These are phyloP conservation scores for Fragilariopsis cylindrus DNA, from an alignment of 108 stramenopile species.

Conservation along the genomic window DNA sequence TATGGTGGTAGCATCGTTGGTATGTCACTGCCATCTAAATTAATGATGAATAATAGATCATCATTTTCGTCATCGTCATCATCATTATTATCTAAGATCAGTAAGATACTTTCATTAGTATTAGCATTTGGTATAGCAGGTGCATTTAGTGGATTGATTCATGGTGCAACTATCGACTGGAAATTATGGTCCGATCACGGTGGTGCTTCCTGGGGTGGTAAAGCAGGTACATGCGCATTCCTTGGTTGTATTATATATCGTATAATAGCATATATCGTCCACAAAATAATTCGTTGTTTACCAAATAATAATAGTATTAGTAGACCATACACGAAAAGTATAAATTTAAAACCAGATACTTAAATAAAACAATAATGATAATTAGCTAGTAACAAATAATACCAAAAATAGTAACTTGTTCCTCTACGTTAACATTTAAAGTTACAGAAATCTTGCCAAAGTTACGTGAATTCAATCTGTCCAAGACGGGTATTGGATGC, in stretches of 20 bases:
- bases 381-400: no score
- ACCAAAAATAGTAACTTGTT: no score
- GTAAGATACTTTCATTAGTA: conserved; percentile 12
- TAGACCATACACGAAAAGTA: no score
- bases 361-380: no score
- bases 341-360: no score
- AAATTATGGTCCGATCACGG: conserved; percentile 48
- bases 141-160: conserved; percentile 54
- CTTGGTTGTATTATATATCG: conserved; percentile 28
- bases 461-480: no score
- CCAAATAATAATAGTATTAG: no score
- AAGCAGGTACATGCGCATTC: conserved; percentile 67
- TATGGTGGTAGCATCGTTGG: conserved; percentile 69
- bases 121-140: conserved; percentile 52
- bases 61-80: conserved; percentile 9
- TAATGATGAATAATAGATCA: conserved; percentile 37
- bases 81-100: conserved; percentile 7
- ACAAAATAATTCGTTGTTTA: no score
- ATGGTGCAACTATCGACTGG: conserved; percentile 52
- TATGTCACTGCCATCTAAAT: conserved; percentile 59
- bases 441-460: no score
- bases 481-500: no score
- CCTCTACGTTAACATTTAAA: no score
- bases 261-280: neutral
- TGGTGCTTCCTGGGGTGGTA: conserved; percentile 66